Percentiles rank a stretch among this genome's conserved stretches.
These are phyloP conservation scores for Malus hybrid DNA, from an alignment of 331 rosid genomes.

Conservation along the genomic window DNA sequence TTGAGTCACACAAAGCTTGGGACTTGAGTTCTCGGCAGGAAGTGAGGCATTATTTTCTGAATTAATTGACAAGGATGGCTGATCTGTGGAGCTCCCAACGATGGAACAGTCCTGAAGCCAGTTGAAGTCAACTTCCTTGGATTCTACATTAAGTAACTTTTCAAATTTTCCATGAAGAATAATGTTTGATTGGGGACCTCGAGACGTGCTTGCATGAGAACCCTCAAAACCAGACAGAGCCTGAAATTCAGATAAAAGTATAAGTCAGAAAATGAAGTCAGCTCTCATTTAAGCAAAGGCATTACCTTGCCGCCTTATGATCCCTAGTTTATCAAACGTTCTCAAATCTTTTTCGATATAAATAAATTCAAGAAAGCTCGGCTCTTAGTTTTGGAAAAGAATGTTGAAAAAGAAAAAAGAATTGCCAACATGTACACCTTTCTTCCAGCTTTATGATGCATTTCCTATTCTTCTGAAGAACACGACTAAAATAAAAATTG, in stretches of 20 bases:
- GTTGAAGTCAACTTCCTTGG: conserved; percentile 2
- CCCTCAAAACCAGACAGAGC: conserved; percentile 41
- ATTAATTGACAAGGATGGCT: conserved; percentile 1
- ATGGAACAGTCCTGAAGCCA: conserved; percentile 8
- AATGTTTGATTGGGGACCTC: conserved; percentile 1
- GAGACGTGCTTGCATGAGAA: conserved; percentile 16
- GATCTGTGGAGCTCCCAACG: conserved; percentile 13
- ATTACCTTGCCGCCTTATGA: neutral
- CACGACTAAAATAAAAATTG: neutral
- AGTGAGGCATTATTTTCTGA: conserved; percentile 6
- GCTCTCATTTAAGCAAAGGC: neutral
- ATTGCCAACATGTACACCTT: neutral
- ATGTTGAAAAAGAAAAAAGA: neutral
- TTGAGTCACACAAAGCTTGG: conserved; percentile 22
- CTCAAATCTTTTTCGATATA: neutral
- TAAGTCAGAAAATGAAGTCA: conserved; percentile 8
- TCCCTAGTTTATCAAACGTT: neutral
- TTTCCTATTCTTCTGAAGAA: neutral
- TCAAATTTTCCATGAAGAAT: neutral
- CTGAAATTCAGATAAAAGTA: conserved; percentile 30
- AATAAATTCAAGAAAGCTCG: neutral
- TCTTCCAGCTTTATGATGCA: neutral
- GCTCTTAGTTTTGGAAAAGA: neutral
- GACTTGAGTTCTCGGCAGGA: conserved; percentile 11
- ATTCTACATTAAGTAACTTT: neutral